Evolutionary conservation across 345 rosid genomes (phyloP), one percentile per base, ranked within the genome.

Genomic region (Murraya koenigii): DNA sequence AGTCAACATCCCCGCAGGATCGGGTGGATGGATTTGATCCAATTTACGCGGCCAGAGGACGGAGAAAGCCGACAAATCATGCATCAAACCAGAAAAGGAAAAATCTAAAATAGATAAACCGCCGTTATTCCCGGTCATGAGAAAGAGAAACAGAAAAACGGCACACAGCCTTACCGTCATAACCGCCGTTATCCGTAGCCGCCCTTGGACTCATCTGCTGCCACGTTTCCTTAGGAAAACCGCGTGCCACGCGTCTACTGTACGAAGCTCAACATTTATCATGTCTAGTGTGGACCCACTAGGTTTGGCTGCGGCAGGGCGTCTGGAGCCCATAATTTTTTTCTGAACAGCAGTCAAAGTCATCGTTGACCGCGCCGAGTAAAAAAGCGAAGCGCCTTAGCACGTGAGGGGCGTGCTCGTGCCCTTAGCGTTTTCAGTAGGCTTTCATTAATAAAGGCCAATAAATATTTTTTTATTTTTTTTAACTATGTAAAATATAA

Each of bases 181-280:
- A 71, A 71, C 78, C 75, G 84, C 87, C 87, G 89, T 84, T 86
- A 76, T 36, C 39, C 5, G 20, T 23, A 77, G 81, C 87, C 84
- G 76, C 70, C 75, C 28, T 44, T 71, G 25, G 10, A 66, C 39
- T 6, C 17, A 7, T 3, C 7, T 32, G 71, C 11, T 5, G 54
- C 80, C 78, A 79, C 83, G 84, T 77, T 68, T 79, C 17, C 10
- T 10, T 19, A 3, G 8, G 35, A 7, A 33, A 1, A 66, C 22
- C 72, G 72, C 38, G 72, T 75, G 39, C 23, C 23, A 75, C 52
- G 78, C 49, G 69, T 74, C 58, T 32, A 9, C 5, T 2, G 7
- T 20, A 10, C 1, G n/a, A 36, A 2, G 28, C 26, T 6, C 11
- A 35, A 65, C 47, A 35, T 30, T 69, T 49, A 17, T 70, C 41